Percentiles rank a stretch among this genome's conserved stretches.
These are phyloP conservation scores for Cunninghamia lanceolata DNA, from an alignment of 75 land plant genomes.

Conservation along the genomic window DNA sequence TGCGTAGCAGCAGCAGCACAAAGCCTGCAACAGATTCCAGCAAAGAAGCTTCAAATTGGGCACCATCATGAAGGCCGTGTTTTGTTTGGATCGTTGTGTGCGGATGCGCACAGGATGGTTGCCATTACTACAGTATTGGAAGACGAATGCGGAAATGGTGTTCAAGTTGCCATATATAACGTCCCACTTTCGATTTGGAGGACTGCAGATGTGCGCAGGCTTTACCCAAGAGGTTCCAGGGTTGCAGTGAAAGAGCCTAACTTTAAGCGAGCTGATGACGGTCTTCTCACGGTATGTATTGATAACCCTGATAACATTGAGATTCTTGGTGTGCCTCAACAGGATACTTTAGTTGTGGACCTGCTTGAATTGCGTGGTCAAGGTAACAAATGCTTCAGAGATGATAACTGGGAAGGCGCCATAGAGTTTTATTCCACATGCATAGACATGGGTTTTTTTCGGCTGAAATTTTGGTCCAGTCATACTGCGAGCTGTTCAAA, in stretches of 20 bases:
- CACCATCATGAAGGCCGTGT: neutral
- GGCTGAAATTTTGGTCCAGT: no score
- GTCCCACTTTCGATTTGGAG: neutral
- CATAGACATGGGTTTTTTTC: neutral
- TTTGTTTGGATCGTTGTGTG: neutral
- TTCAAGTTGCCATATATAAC: neutral
- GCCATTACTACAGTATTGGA: neutral
- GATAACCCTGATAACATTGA: neutral
- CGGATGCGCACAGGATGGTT: neutral
- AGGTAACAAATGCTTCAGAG: neutral
- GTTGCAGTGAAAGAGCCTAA: neutral
- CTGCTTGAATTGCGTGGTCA: neutral
- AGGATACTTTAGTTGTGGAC: neutral
- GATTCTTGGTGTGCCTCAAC: no score
- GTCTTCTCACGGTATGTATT: neutral
- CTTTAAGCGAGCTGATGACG: neutral
- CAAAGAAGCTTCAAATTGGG: neutral
- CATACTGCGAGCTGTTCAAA: no score
- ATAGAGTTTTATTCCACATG: neutral
- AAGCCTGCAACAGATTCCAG: no score
- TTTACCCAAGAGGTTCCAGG: neutral
- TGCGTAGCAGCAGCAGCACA: no score
- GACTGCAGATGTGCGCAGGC: neutral
- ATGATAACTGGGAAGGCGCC: neutral
- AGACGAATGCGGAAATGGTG: neutral